A percentile compares a stretch with the other conserved stretches of the same genome.
phyloP scores from a whole-genome alignment of 371 early-diverging fungal genomes.

The Apophysomyces variabilis region DNA sequence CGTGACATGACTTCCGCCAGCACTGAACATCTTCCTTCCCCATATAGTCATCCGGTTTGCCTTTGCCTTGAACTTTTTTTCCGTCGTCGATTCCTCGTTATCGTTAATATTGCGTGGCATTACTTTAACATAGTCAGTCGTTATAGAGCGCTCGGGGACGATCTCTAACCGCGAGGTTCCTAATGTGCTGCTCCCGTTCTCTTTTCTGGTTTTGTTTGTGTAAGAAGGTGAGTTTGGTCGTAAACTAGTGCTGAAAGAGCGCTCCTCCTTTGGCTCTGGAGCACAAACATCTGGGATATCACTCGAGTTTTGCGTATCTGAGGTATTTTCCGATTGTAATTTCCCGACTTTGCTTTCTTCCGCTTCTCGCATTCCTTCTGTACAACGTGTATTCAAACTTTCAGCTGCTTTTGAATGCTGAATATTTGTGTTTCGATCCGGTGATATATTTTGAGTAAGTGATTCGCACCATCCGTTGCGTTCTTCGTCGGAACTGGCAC shows the following conservation, averaged over 20 bases:
- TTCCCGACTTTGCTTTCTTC: slow-evolving; percentile 3
- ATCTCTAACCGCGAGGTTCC: too few species aligned
- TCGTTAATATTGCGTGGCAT: background rate
- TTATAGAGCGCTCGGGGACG: background rate
- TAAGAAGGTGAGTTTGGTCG: slow-evolving; percentile 8
- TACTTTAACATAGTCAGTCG: background rate
- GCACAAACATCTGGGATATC: too few species aligned
- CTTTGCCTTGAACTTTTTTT: slow-evolving; percentile 17
- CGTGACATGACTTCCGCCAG: background rate
- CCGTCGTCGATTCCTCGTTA: background rate
- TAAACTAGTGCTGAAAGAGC: background rate
- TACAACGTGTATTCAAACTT: slow-evolving; percentile 15
- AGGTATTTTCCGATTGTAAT: background rate
- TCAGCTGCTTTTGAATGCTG: background rate
- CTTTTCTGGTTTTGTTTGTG: background rate
- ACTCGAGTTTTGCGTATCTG: background rate
- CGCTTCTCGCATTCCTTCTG: slow-evolving; percentile 22
- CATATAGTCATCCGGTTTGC: slow-evolving; percentile 21
- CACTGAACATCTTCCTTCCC: slow-evolving; percentile 18
- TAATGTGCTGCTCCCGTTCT: too few species aligned
- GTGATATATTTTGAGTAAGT: slow-evolving; percentile 51
- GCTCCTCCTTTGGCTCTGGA: too few species aligned
- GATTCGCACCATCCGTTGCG: slow-evolving; percentile 86
- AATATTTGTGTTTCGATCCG: slow-evolving; percentile 10
- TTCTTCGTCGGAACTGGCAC: slow-evolving; percentile 85